A percentile compares a stretch with the other conserved stretches of the same genome.
These are phyloP conservation scores for Tuber microsphaerosporum DNA, from an alignment of 495 filamentous ascomycete genomes.

Conservation along the genomic window DNA sequence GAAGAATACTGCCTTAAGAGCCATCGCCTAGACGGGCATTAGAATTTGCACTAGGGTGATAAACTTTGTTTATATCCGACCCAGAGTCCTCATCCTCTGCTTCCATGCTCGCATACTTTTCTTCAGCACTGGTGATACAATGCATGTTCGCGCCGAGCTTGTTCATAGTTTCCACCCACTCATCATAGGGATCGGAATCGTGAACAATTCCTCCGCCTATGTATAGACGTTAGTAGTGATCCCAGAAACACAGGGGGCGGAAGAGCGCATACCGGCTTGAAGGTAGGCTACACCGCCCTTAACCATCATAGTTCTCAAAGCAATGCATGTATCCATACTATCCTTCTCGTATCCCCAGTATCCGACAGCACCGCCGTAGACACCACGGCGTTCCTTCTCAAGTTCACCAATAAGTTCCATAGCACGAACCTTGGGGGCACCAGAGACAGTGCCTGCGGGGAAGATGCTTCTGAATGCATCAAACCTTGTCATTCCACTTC, in stretches of 20 bases:
- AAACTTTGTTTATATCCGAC: slow-evolving; percentile 45
- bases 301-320: slow-evolving; percentile 89
- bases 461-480: slow-evolving; percentile 95
- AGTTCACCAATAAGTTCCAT: slow-evolving; percentile 97
- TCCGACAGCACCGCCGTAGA: slow-evolving; percentile 95
- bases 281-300: slow-evolving; percentile 88
- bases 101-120: slow-evolving; percentile 56
- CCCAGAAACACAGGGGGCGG: not conserved
- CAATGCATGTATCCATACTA: slow-evolving; percentile 97
- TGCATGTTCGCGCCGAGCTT: slow-evolving; percentile 84
- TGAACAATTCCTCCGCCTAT: slow-evolving; percentile 92
- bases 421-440: slow-evolving; percentile 88
- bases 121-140: slow-evolving; percentile 77
- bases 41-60: slow-evolving; percentile 46
- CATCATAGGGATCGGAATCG: slow-evolving; percentile 87
- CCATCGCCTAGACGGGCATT: slow-evolving; percentile 45
- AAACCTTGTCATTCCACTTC: slow-evolving; percentile 77
- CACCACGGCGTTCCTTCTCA: slow-evolving; percentile 84
- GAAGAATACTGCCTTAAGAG: slow-evolving; percentile 9
- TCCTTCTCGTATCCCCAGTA: slow-evolving; percentile 80
- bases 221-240: slow-evolving; percentile 5
- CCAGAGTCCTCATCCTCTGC: slow-evolving; percentile 41
- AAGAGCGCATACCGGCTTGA: slow-evolving; percentile 58
- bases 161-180: slow-evolving; percentile 95
- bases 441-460: slow-evolving; percentile 86